Conservation (phyloP, 2,329 filamentous ascomycete species). For the Stachybotrys elegans region DNA sequence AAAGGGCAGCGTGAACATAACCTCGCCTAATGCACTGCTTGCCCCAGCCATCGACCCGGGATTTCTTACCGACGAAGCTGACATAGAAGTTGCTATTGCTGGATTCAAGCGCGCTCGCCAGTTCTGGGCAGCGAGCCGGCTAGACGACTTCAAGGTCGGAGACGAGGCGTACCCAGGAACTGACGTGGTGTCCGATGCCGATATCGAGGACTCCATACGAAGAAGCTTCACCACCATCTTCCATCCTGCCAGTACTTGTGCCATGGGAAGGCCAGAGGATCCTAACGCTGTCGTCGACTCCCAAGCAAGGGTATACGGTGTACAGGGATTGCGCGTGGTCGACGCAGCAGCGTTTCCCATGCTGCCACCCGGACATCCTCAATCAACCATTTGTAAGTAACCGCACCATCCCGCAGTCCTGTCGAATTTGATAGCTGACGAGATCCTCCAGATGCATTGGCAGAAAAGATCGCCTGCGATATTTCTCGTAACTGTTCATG, state of each 20-base stretch:
- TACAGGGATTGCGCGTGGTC: neutral
- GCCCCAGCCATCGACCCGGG: neutral
- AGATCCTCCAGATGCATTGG: no score
- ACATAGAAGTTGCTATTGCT: neutral
- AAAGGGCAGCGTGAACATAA: neutral
- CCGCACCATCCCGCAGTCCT: no score
- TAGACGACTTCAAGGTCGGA: neutral
- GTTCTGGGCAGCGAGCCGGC: neutral
- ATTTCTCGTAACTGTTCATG: no score
- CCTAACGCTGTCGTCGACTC: constrained; percentile 3
- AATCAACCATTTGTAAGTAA: neutral
- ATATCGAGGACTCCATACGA: neutral
- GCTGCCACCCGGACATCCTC: neutral
- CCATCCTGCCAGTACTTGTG: no score
- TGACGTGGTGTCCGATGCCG: neutral
- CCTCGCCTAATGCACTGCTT: neutral
- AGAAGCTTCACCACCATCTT: neutral
- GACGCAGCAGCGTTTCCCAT: neutral
- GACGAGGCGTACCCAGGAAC: neutral
- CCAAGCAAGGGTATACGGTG: neutral
- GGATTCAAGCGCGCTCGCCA: neutral
- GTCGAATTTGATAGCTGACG: no score
- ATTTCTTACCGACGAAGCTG: neutral
- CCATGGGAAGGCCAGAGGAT: no score
- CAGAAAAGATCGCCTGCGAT: no score